phyloP scores from a whole-genome alignment of 2,329 filamentous ascomycete species.

The Lachnellula occidentalis region DNA sequence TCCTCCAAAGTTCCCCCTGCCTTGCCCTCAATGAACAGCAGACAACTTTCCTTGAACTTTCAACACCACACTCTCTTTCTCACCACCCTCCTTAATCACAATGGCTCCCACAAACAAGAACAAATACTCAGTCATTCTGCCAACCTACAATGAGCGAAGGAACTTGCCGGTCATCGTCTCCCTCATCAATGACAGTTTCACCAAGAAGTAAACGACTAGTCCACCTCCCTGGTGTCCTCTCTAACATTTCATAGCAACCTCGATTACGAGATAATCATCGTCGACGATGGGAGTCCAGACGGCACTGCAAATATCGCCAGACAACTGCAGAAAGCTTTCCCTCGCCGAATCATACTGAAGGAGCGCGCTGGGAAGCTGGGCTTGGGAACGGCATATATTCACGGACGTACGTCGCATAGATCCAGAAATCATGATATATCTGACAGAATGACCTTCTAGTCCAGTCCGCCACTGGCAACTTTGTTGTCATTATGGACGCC shows the following conservation, averaged over 20 bases:
- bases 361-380: conserved; percentile 68
- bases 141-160: conserved; percentile 96
- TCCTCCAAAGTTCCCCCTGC: too few species aligned
- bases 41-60: too few species aligned
- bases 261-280: conserved; percentile 95
- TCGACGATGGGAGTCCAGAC: conserved; percentile 96
- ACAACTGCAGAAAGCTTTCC: conserved; percentile 84
- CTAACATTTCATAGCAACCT: conserved; percentile 58
- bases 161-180: conserved; percentile 96
- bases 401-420: too few species aligned
- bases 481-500: conserved; percentile 99
- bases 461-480: conserved; percentile 86
- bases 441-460: too few species aligned
- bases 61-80: too few species aligned
- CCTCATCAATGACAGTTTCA: conserved; percentile 89
- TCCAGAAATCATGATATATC: too few species aligned
- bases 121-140: conserved; percentile 96
- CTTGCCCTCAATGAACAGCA: too few species aligned
- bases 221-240: background rate
- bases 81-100: too few species aligned
- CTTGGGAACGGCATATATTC: conserved; percentile 29
- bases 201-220: conserved; percentile 63
- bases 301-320: conserved; percentile 89
- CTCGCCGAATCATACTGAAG: conserved; percentile 74
- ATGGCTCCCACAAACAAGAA: conserved; percentile 50